Conservation (phyloP, 371 early-diverging fungal genomes). For the Mucor sp. region DNA sequence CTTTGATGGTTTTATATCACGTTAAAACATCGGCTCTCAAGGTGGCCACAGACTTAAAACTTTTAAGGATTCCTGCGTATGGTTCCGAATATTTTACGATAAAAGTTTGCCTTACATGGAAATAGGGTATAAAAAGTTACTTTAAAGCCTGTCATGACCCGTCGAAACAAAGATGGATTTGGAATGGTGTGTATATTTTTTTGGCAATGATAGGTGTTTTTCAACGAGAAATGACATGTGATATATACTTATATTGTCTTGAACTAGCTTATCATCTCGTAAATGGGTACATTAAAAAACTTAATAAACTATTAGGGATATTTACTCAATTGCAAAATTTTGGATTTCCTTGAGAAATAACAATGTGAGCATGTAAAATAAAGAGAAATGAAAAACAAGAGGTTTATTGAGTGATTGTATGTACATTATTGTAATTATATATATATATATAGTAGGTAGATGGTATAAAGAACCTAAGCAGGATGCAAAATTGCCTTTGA, state of each 20-base stretch:
- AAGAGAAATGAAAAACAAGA: background rate
- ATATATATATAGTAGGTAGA: background rate
- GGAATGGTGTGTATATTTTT: background rate
- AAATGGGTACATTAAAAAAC: background rate
- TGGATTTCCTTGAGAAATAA: background rate
- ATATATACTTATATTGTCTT: background rate
- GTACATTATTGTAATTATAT: background rate
- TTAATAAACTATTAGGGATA: background rate
- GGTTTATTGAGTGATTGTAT: background rate
- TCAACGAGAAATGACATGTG: background rate
- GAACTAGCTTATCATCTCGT: background rate
- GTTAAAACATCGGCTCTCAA: background rate
- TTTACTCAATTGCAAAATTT: background rate
- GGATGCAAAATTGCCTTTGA: constrained; percentile 1
- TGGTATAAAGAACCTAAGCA: background rate
- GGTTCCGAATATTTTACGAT: background rate
- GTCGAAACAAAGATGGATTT: background rate
- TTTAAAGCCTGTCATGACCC: background rate
- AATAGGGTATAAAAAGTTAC: background rate
- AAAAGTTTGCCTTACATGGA: background rate
- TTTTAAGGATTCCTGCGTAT: background rate
- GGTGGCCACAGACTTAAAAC: background rate
- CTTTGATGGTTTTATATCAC: background rate
- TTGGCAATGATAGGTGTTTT: background rate
- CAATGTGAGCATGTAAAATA: background rate